Conservation (phyloP, 2,329 filamentous ascomycete species). For the Rhinocladiella mackenziei region DNA sequence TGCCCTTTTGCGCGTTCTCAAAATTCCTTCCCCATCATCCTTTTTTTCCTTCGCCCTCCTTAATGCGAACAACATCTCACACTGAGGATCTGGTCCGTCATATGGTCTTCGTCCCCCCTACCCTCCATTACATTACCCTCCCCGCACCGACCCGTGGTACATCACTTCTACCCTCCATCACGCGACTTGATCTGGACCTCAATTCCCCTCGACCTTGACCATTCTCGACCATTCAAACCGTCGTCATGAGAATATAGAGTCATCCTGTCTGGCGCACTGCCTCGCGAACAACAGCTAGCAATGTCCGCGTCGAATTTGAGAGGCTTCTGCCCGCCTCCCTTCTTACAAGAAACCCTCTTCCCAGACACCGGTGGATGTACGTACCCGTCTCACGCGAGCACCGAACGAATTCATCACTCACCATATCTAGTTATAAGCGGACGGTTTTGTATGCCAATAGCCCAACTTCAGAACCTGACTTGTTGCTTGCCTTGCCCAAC, state of each 20-base stretch:
- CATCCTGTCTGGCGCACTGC: constrained; percentile 13
- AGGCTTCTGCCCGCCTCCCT: constrained; percentile 64
- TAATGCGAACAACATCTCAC: constrained; percentile 7
- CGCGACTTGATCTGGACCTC: constrained; percentile 4
- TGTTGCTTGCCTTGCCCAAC: constrained; percentile 92
- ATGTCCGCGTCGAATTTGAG: constrained; percentile 19
- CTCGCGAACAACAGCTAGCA: constrained; percentile 9
- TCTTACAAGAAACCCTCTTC: constrained; percentile 62
- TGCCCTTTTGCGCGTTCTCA: constrained; percentile 15
- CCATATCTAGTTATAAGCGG: constrained; percentile 53
- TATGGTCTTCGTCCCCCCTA: constrained; percentile 15
- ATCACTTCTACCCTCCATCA: constrained; percentile 1
- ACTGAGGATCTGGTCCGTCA: constrained; percentile 7
- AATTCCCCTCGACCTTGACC: constrained; percentile 1
- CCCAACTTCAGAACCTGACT: constrained; percentile 46
- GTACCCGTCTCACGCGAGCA: constrained; percentile 33
- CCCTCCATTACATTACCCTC: constrained; percentile 12
- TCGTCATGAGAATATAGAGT: constrained; percentile 23
- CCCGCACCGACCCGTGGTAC: constrained; percentile 4
- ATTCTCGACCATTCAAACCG: constrained; percentile 1
- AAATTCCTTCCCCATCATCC: constrained; percentile 4
- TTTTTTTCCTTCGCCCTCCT: constrained; percentile 8
- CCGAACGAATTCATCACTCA: constrained; percentile 32
- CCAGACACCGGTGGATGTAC: constrained; percentile 63
- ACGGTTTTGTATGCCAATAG: constrained; percentile 54